A percentile compares a stretch with the other conserved stretches of the same genome.
These are phyloP conservation scores for Pugionium cornutum DNA, from an alignment of 345 rosid genomes.

Conservation along the genomic window DNA sequence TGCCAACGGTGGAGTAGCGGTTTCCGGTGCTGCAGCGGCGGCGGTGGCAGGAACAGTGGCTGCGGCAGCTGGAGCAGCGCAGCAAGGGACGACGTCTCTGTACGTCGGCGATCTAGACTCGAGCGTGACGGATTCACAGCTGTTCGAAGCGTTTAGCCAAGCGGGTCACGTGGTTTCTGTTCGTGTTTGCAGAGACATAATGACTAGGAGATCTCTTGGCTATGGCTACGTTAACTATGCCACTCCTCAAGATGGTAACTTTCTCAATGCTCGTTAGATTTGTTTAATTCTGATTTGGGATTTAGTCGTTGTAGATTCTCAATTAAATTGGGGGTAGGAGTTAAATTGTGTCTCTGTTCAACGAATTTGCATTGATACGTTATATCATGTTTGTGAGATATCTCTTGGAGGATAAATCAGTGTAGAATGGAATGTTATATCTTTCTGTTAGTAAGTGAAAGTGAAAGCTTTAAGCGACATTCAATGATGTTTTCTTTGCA, in stretches of 20 bases:
- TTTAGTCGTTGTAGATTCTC: not conserved
- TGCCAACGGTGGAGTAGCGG: constrained; percentile 44
- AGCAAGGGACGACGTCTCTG: constrained; percentile 68
- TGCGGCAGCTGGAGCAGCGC: constrained; percentile 45
- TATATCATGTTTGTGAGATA: constrained; percentile 13
- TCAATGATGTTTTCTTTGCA: not conserved
- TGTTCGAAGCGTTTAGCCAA: constrained; percentile 73
- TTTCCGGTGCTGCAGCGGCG: constrained; percentile 43
- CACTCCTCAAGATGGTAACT: constrained; percentile 73
- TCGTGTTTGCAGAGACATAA: constrained; percentile 65
- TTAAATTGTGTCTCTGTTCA: constrained; percentile 1
- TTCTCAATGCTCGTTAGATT: not conserved
- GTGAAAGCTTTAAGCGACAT: too few relatives aligned
- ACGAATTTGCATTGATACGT: not conserved
- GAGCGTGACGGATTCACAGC: constrained; percentile 68
- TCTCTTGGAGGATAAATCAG: not conserved
- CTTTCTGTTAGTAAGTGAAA: too few relatives aligned
- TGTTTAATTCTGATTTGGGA: not conserved
- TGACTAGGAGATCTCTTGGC: constrained; percentile 74
- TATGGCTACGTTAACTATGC: constrained; percentile 82
- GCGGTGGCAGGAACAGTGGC: constrained; percentile 44
- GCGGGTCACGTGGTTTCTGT: constrained; percentile 47
- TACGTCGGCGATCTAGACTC: constrained; percentile 85
- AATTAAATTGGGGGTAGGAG: not conserved
- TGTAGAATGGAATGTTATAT: not conserved